phyloP scores from a whole-genome alignment of 2,329 filamentous ascomycete genomes.

The Trichoderma asperellum region DNA sequence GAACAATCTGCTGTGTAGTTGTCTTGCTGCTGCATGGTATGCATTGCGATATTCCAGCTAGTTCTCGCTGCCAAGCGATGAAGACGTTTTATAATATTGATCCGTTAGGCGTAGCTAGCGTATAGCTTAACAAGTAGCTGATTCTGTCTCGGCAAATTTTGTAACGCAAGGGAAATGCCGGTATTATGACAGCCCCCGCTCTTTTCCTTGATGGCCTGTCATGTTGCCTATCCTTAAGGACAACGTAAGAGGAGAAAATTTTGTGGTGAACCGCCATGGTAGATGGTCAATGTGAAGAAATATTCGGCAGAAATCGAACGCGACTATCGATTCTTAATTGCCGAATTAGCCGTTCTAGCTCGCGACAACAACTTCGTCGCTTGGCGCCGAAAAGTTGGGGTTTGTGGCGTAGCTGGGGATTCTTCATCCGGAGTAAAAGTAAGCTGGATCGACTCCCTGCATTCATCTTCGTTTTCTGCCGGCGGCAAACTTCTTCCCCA shows the following conservation, averaged over 20 bases:
- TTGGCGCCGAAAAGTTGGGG: conserved; percentile 5
- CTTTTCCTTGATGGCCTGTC: background rate
- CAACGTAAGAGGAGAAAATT: background rate
- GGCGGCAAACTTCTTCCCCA: conserved; percentile 20
- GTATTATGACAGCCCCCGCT: background rate
- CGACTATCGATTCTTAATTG: background rate
- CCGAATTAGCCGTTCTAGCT: conserved; percentile 21
- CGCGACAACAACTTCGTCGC: background rate
- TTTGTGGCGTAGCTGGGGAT: conserved; percentile 12
- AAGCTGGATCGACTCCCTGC: background rate
- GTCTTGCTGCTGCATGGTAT: background rate
- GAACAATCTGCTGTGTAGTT: background rate
- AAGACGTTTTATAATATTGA: background rate
- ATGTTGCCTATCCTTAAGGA: background rate
- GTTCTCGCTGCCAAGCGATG: background rate
- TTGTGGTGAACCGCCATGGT: background rate
- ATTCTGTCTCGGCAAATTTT: conserved; percentile 6
- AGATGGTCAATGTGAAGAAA: background rate
- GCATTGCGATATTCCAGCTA: background rate
- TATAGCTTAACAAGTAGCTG: background rate
- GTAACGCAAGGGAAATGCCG: background rate
- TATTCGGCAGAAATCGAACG: background rate
- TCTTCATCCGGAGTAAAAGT: conserved; percentile 3
- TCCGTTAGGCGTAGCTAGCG: background rate
- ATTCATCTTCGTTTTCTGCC: background rate